phyloP scores from a whole-genome alignment of 2,329 filamentous ascomycete genomes.

The Trichoderma arundinaceum region DNA sequence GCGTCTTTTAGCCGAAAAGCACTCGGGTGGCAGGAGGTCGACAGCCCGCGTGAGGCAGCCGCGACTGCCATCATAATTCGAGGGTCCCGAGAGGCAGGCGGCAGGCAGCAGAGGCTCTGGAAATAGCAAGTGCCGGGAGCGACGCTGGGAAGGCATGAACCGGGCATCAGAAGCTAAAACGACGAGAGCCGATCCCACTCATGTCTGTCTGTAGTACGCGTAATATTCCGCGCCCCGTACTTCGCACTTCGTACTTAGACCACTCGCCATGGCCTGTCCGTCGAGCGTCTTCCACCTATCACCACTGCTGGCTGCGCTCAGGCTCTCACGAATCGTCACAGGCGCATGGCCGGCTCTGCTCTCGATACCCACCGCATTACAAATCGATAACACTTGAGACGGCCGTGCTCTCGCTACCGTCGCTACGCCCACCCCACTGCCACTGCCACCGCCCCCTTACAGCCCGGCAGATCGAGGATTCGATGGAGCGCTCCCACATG shows the following conservation, averaged over 20 bases:
- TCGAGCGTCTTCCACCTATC: background rate
- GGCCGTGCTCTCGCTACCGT: slow-evolving; percentile 13
- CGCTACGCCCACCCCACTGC: slow-evolving; percentile 26
- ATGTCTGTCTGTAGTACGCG: background rate
- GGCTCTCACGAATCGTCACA: slow-evolving; percentile 5
- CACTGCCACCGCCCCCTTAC: slow-evolving; percentile 22
- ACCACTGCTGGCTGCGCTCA: background rate
- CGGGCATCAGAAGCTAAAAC: slow-evolving; percentile 12
- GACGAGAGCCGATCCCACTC: slow-evolving; percentile 28
- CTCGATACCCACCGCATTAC: slow-evolving; percentile 27
- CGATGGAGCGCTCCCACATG: background rate
- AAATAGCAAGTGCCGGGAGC: slow-evolving; percentile 26
- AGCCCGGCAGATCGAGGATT: slow-evolving; percentile 28
- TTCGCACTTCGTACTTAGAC: background rate
- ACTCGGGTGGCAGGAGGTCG: background rate
- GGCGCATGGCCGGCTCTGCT: slow-evolving; percentile 1
- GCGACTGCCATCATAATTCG: slow-evolving; percentile 7
- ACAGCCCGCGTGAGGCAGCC: background rate
- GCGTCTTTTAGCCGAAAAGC: slow-evolving; percentile 16
- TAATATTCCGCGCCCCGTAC: background rate
- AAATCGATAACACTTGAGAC: slow-evolving; percentile 25
- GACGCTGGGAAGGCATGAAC: slow-evolving; percentile 9
- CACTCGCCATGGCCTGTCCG: background rate
- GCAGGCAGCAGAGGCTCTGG: slow-evolving; percentile 11
- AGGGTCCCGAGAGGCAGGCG: background rate